A percentile compares a stretch with the other conserved stretches of the same genome.
Evolutionary conservation across 2,329 filamentous ascomycete genomes (phyloP).

Genomic region (Fonsecaea multimorphosa): DNA sequence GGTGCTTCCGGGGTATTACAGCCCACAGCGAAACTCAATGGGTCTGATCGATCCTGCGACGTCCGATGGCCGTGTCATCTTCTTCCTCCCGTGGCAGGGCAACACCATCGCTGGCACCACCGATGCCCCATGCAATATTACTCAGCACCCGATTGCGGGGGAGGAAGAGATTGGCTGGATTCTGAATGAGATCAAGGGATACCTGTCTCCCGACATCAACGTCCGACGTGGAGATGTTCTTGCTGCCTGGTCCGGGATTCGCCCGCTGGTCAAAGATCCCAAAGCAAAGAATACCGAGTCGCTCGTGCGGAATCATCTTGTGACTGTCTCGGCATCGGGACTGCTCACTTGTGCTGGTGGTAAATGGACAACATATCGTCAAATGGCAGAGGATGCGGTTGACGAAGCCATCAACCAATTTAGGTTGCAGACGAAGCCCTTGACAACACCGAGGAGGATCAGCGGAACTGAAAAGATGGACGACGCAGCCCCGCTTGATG

Average conservation of each 20-base stretch:
- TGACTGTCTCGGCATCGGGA: slow-evolving; percentile 78
- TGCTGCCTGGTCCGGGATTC: slow-evolving; percentile 86
- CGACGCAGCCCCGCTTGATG: slow-evolving; percentile 55
- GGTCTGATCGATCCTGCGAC: slow-evolving; percentile 85
- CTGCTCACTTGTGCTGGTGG: slow-evolving; percentile 85
- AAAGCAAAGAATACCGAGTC: slow-evolving; percentile 86
- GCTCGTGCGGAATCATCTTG: slow-evolving; percentile 83
- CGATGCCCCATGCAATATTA: slow-evolving; percentile 76
- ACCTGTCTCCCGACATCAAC: slow-evolving; percentile 82
- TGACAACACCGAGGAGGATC: slow-evolving; percentile 34
- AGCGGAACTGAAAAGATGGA: slow-evolving; percentile 41
- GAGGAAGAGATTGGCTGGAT: slow-evolving; percentile 91
- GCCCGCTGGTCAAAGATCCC: slow-evolving; percentile 83
- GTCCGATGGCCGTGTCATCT: slow-evolving; percentile 87
- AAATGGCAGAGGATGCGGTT: slow-evolving; percentile 90
- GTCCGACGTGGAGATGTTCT: slow-evolving; percentile 86
- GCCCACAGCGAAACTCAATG: slow-evolving; percentile 73
- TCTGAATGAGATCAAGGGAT: slow-evolving; percentile 78
- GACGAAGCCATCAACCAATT: slow-evolving; percentile 61
- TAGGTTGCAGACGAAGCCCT: slow-evolving; percentile 33
- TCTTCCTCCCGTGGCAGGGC: slow-evolving; percentile 92
- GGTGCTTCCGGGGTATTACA: slow-evolving; percentile 85
- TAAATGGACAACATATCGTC: slow-evolving; percentile 92
- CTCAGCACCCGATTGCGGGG: slow-evolving; percentile 74
- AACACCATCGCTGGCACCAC: slow-evolving; percentile 92